phyloP scores from a whole-genome alignment of 768 basidiomycete species.

The Daedaleopsis sinensis region DNA sequence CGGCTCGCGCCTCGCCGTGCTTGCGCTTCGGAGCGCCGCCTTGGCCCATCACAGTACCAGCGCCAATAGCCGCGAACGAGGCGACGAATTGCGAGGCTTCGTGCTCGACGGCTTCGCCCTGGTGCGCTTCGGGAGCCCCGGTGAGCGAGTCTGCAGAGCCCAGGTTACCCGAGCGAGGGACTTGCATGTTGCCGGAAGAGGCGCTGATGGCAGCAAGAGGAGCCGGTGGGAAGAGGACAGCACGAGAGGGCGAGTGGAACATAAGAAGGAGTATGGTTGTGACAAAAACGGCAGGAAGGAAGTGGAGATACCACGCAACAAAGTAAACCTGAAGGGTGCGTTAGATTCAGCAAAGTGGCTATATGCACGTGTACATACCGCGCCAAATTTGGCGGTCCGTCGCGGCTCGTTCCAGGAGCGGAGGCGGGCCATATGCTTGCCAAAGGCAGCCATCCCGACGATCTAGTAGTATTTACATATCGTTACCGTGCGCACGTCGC shows the following conservation, averaged over 20 bases:
- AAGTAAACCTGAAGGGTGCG: conserved; percentile 36
- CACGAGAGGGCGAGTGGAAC: conserved; percentile 38
- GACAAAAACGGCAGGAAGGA: conserved; percentile 39
- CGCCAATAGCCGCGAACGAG: conserved; percentile 34
- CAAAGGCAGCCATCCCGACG: conserved; percentile 33
- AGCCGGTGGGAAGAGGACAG: conserved; percentile 40
- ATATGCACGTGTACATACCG: conserved; percentile 22
- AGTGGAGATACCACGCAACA: conserved; percentile 40
- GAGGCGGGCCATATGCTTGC: conserved; percentile 41
- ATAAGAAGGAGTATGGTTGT: conserved; percentile 38
- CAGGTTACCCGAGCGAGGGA: conserved; percentile 36
- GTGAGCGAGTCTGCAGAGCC: conserved; percentile 36
- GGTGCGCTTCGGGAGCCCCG: conserved; percentile 38
- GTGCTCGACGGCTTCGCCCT: conserved; percentile 43
- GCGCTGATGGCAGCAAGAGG: conserved; percentile 36
- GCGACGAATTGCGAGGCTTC: conserved; percentile 40
- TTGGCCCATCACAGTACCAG: conserved; percentile 34
- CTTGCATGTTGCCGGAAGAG: conserved; percentile 36
- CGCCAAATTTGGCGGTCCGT: conserved; percentile 33
- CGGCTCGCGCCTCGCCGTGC: conserved; percentile 20
- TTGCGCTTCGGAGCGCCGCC: conserved; percentile 21
- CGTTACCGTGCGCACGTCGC: not conserved
- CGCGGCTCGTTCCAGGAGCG: conserved; percentile 44
- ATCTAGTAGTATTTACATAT: conserved; percentile 27
- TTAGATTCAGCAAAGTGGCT: not conserved